Base-by-base conservation (phyloP, 1,284 basidiomycete species). In the Rhodotorula sp. region DNA sequence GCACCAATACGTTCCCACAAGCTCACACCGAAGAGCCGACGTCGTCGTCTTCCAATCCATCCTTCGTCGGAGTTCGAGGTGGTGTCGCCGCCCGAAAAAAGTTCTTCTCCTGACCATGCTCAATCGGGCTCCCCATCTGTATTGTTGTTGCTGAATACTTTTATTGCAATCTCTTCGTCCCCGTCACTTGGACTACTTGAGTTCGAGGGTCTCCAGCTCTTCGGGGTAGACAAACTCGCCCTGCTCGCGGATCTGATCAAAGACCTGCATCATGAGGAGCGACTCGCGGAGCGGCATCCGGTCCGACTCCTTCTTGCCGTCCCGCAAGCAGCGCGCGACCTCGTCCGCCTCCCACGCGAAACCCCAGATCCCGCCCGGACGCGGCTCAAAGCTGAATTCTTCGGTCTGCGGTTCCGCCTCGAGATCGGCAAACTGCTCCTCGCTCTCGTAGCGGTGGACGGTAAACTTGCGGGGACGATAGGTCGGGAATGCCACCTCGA, bases 281-380 rank as follows among this genome's bases (percentile, higher is more conserved):
- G 81, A 80, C 66, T 81, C 80, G 33, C 73, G 71, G 48, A 78
- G 77, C 7, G 79, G 71, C 75, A 81, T 79, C n/a, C 72, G 66
- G 24, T 77, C 76, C 60, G 77, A 77, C 71, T 81, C 77, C 14
- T 73, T 59, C 67, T 79, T 75, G 14, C 81, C 81, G 64, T 78
- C 79, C 30, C 72, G 68, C 22, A 82, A 64, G 72, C 79, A 80
- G 46, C 80, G 70, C 3, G 82, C 82, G 1, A 82, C 81, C 22
- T 77, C 80, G 66, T 83, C 82, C 0, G 82, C 82, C 71, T 83
- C 81, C 76, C 79, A 82, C 20, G 79, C 77, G 53, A 81, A 76
- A 12, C 80, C 80, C 42, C 60, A 67, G 59, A 72, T 70, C 15
- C 56, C 57, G 15, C 67, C 72, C 42, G 64, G 72, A 0, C 69